A percentile compares a stretch with the other conserved stretches of the same genome.
These are phyloP conservation scores for Angophora floribunda DNA, from an alignment of 345 rosid genomes.

Conservation along the genomic window DNA sequence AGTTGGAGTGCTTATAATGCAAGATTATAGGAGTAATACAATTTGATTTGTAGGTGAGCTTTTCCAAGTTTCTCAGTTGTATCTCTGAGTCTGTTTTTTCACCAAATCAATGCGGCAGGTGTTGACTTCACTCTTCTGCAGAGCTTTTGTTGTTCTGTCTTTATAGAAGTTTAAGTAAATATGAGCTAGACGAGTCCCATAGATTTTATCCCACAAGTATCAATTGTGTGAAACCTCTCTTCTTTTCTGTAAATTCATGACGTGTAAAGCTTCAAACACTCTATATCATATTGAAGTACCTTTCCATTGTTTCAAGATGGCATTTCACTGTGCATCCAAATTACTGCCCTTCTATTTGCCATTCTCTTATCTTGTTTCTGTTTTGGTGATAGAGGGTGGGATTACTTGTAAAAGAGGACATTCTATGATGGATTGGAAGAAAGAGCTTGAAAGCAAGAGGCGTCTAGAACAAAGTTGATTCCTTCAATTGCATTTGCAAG, in stretches of 20 bases:
- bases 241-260: background rate
- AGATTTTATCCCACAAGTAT: background rate
- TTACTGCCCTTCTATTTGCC: background rate
- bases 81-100: background rate
- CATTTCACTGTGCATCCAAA: background rate
- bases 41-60: background rate
- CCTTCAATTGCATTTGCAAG: background rate
- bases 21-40: constrained; percentile 1
- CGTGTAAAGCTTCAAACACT: fast-evolving
- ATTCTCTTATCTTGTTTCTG: background rate
- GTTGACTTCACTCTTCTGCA: background rate
- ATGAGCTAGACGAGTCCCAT: background rate
- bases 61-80: background rate
- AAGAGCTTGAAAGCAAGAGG: background rate
- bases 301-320: background rate
- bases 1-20: constrained; percentile 1
- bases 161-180: background rate
- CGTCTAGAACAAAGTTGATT: background rate
- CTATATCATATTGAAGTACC: background rate
- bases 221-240: background rate
- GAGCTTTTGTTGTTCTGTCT: background rate
- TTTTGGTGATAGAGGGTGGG: background rate
- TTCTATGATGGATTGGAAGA: background rate
- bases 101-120: background rate
- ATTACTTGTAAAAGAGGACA: background rate